Evolutionary conservation across 1,284 basidiomycete species (phyloP).

Genomic region (Sanghuangporus baumii): DNA sequence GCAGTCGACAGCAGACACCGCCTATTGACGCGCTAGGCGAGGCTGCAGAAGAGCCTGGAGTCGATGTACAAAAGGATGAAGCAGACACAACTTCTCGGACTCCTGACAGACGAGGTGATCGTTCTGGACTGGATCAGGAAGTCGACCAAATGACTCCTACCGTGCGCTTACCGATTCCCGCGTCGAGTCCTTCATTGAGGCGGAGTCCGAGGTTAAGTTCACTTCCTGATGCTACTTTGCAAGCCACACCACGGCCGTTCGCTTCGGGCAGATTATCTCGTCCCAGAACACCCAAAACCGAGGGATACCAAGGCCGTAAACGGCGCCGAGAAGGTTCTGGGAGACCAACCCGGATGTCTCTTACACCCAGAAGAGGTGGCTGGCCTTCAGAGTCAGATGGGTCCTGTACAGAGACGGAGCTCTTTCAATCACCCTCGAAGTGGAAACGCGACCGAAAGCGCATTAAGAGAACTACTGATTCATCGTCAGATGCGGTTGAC

Average conservation of each 20-base stretch:
- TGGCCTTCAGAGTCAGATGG: constrained; percentile 6
- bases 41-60: background rate
- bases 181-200: constrained; percentile 6
- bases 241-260: background rate
- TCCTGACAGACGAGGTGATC: background rate
- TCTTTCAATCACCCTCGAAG: background rate
- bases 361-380: constrained; percentile 7
- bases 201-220: constrained; percentile 15
- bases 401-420: constrained; percentile 6
- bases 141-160: background rate
- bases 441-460: constrained; percentile 8
- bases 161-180: background rate
- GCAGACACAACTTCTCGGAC: background rate
- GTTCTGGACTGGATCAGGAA: background rate
- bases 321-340: constrained; percentile 5
- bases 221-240: background rate
- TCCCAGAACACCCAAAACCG: background rate
- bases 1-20: background rate
- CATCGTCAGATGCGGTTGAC: background rate
- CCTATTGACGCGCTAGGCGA: background rate
- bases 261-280: background rate
- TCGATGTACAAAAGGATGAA: background rate
- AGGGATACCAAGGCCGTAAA: constrained; percentile 4
- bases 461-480: constrained; percentile 8
- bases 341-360: background rate